Evolutionary conservation across 352 stramenopile species (phyloP).

Genomic region (Phytopythium boreale): DNA sequence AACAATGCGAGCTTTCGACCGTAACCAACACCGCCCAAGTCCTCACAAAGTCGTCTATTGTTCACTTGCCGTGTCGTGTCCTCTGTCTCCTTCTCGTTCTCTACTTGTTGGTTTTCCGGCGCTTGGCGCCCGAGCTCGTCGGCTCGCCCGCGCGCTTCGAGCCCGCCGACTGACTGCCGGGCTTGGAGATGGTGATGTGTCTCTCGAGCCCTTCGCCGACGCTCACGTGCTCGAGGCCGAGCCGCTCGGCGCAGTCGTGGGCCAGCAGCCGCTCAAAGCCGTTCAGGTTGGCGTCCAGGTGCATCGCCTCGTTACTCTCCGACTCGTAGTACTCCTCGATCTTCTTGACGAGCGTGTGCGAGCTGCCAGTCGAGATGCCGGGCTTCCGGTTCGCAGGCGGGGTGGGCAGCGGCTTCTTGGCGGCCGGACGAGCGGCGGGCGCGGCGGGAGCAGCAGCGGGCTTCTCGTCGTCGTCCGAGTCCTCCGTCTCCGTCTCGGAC

Average conservation of each 20-base stretch:
- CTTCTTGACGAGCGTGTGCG: constrained; percentile 82
- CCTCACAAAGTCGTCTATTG: background rate
- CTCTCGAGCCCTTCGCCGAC: constrained; percentile 65
- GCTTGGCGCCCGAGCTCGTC: background rate
- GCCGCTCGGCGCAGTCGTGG: constrained; percentile 77
- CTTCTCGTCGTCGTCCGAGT: constrained; percentile 16
- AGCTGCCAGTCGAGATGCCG: constrained; percentile 59
- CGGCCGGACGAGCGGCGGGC: constrained; percentile 6
- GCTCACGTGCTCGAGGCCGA: constrained; percentile 72
- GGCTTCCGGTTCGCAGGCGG: constrained; percentile 16
- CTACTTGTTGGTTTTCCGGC: background rate
- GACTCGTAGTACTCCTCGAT: constrained; percentile 71
- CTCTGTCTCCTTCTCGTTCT: background rate
- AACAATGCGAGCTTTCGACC: too few species aligned
- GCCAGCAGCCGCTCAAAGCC: constrained; percentile 79
- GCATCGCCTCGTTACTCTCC: constrained; percentile 38
- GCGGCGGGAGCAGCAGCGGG: constrained; percentile 5
- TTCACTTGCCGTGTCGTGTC: background rate
- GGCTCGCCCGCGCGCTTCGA: background rate
- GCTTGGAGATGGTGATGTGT: constrained; percentile 66
- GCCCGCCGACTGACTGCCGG: background rate
- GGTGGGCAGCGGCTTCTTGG: constrained; percentile 9
- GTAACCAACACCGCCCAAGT: background rate
- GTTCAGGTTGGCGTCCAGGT: constrained; percentile 76
- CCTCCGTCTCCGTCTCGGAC: constrained; percentile 27